Percentiles rank a stretch among this genome's conserved stretches.
Evolutionary conservation across 2,329 filamentous ascomycete genomes (phyloP).

Genomic region (Pseudovirgaria hyperparasitica): DNA sequence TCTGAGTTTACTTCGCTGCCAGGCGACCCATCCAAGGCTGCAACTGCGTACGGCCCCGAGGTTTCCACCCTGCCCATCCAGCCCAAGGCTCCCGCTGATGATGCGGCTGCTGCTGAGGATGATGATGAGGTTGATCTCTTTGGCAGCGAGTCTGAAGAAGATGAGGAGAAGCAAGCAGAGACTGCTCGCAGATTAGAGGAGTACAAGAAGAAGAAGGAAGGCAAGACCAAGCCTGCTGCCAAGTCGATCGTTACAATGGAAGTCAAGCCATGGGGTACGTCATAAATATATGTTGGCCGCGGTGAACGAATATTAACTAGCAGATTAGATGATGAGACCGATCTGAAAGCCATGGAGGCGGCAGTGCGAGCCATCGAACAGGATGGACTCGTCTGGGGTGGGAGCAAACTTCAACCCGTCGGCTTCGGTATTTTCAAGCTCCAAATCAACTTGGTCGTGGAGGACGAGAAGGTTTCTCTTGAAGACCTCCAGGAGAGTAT

Average conservation of each 20-base stretch:
- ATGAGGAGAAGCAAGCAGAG: constrained; percentile 73
- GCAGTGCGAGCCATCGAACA: constrained; percentile 73
- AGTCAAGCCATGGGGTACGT: constrained; percentile 97
- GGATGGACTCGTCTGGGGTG: constrained; percentile 95
- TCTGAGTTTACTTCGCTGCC: constrained; percentile 82
- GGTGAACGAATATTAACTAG: constrained; percentile 11
- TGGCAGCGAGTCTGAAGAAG: constrained; percentile 70
- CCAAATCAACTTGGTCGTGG: constrained; percentile 94
- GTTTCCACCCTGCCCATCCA: constrained; percentile 63
- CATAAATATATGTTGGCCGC: constrained; percentile 2
- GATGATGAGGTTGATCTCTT: constrained; percentile 82
- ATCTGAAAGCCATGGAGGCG: constrained; percentile 71
- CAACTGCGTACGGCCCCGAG: constrained; percentile 86
- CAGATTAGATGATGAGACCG: constrained; percentile 73
- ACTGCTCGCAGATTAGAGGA: constrained; percentile 73
- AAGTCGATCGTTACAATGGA: constrained; percentile 95
- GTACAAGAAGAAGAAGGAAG: constrained; percentile 94
- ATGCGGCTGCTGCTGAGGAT: constrained; percentile 44
- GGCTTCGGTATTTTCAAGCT: constrained; percentile 99
- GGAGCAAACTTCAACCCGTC: constrained; percentile 74
- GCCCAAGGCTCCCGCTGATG: constrained; percentile 67
- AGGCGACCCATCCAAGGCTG: constrained; percentile 80
- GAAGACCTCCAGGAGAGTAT: constrained; percentile 82
- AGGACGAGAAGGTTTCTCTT: constrained; percentile 90
- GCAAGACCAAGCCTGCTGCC: constrained; percentile 79